These are phyloP conservation scores for Neopestalotiopsis sp. DNA, from an alignment of 2,329 filamentous ascomycete genomes.

Conservation along the genomic window DNA sequence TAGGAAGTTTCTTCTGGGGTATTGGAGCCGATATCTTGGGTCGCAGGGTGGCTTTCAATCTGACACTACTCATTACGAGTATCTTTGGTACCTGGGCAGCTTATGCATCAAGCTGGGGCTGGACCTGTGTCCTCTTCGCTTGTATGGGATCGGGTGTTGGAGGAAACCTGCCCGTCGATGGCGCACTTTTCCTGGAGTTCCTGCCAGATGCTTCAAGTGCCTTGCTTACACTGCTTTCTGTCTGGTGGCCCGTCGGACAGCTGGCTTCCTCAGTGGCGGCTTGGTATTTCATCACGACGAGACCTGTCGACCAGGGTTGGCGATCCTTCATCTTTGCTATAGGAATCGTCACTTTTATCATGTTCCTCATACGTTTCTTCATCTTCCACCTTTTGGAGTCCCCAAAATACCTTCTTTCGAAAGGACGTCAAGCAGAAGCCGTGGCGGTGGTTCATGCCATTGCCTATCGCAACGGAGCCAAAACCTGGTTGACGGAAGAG, in stretches of 20 bases:
- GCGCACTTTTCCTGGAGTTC: conserved; percentile 83
- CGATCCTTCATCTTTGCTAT: conserved; percentile 74
- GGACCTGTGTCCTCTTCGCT: conserved; percentile 64
- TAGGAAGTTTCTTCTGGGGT: conserved; percentile 83
- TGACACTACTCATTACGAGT: conserved; percentile 75
- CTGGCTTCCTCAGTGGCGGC: conserved; percentile 73
- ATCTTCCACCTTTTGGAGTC: conserved; percentile 84
- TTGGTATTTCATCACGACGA: conserved; percentile 77
- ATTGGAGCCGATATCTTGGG: conserved; percentile 79
- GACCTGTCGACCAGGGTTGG: conserved; percentile 75
- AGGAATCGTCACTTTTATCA: conserved; percentile 73
- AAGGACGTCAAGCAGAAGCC: conserved; percentile 78
- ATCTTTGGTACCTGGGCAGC: conserved; percentile 75
- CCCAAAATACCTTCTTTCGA: conserved; percentile 79
- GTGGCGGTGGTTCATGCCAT: conserved; percentile 81
- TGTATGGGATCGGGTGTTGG: conserved; percentile 72
- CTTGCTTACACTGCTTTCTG: conserved; percentile 78
- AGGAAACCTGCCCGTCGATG: conserved; percentile 80
- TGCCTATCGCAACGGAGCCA: conserved; percentile 70
- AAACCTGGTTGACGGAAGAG: conserved; percentile 79
- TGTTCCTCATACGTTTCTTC: conserved; percentile 81
- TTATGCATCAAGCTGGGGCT: conserved; percentile 70
- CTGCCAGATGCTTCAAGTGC: conserved; percentile 76
- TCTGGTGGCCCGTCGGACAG: conserved; percentile 88
- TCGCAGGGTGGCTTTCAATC: conserved; percentile 80